Base-by-base conservation (phyloP, 1,139 yeast genomes). In the Kodamaea suecica region DNA sequence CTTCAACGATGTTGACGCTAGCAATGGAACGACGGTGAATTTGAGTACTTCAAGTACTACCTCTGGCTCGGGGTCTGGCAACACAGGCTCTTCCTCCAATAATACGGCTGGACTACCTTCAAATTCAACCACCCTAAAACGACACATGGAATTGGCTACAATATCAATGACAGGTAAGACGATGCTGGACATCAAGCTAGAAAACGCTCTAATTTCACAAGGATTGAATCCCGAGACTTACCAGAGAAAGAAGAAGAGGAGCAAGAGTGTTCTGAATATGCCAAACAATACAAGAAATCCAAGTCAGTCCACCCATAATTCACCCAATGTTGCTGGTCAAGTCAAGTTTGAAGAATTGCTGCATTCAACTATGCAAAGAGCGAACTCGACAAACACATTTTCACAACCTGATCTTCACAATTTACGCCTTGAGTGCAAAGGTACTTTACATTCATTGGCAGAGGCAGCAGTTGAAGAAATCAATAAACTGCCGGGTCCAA, bases 101-200 rank as follows among this genome's bases (percentile, higher is more conserved):
- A n/a, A n/a, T n/a, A n/a, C n/a, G n/a, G n/a, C n/a, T n/a, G n/a
- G n/a, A n/a, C n/a, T n/a, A n/a, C n/a, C n/a, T n/a, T 4, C 19
- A 10, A 9, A n/a, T 5, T 5, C n/a, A 17, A 11, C 6, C 13
- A 17, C 47, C 5, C 49, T 75, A 15, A 57, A 66, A 31, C 57
- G 55, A 35, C 79, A 77, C 21, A 49, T 76, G 30, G 80, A 76
- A 45, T 62, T 72, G 26, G 80, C 81, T 1, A 68, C 80, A 0
- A 39, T 73, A 4, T 72, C 78, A 1, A 70, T 76, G 6, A 71
- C 78, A 1, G 81, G 81, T 0, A 73, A 66, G 45, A 59, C 78
- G 1, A 59, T 74, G 4, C 55, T 61, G 37, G 77, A 73, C 35
- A 67, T 76, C 24, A 69, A 75, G 33, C 53, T 61, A 15, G 80